Conservation (phyloP, 768 basidiomycete genomes). For the Suillus fuscotomentosus region DNA sequence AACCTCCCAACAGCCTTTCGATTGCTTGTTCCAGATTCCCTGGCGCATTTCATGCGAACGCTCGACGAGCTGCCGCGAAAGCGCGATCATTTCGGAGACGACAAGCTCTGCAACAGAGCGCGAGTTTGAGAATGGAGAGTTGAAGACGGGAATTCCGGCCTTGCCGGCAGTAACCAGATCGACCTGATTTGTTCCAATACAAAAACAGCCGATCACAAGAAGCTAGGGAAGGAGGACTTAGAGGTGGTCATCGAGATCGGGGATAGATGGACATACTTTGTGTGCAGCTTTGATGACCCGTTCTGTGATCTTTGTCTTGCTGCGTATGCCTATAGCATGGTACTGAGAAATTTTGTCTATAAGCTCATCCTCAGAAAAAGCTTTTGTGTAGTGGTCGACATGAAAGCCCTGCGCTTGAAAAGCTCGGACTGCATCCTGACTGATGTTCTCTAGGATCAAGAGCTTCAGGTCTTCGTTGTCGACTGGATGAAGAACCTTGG, state of each 20-base stretch:
- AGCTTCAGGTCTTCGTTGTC: constrained; percentile 81
- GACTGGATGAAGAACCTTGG: constrained; percentile 76
- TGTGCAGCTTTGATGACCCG: constrained; percentile 83
- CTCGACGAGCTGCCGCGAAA: constrained; percentile 93
- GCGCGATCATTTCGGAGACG: constrained; percentile 87
- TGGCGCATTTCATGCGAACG: constrained; percentile 83
- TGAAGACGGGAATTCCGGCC: constrained; percentile 96
- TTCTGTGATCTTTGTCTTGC: constrained; percentile 95
- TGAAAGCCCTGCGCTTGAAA: constrained; percentile 84
- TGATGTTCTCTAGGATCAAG: constrained; percentile 94
- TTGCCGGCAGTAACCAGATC: constrained; percentile 81
- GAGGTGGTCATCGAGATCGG: neutral
- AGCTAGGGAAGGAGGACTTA: constrained; percentile 51
- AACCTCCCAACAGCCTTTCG: constrained; percentile 97
- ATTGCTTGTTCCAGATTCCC: constrained; percentile 98
- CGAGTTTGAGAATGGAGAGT: constrained; percentile 98
- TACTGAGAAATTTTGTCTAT: constrained; percentile 78
- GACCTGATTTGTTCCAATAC: constrained; percentile 98
- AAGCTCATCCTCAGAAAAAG: constrained; percentile 93
- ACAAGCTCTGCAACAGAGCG: constrained; percentile 99
- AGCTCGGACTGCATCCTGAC: constrained; percentile 78
- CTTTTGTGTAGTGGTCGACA: constrained; percentile 85
- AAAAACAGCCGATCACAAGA: constrained; percentile 96
- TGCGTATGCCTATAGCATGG: constrained; percentile 94
- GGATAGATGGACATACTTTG: constrained; percentile 52